Base-by-base conservation (phyloP, 2,329 filamentous ascomycete genomes). In the Cadophora luteo-olivacea region DNA sequence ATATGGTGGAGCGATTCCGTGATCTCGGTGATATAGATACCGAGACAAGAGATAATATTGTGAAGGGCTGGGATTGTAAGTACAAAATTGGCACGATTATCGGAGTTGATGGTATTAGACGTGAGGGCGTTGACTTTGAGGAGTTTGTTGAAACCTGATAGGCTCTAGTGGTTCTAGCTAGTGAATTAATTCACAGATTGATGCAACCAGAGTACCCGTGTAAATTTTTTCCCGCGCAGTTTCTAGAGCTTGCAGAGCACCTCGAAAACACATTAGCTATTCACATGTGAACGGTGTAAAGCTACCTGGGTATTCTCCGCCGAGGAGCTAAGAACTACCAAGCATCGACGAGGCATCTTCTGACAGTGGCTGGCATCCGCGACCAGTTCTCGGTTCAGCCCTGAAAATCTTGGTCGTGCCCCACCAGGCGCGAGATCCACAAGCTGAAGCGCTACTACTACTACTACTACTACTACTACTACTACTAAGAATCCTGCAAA, bases 71-170 rank as follows among this genome's bases (percentile, higher is more conserved):
- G 64, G 54, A 25, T 11, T 14, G 5, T 3, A 66, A 48, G 16
- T 66, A 66, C 33, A 61, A 61, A 45, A 38, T 55, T 33, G 62
- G 62, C 32, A 41, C 22, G 38, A 14, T 61, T 12, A 22, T 16
- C 6, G 64, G 54, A 16, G 38, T 66, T 32, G 64, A 66, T 66
- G 55, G 64, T 4, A 57, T 57, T 22, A n/a, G 51, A 11, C 38
- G 38, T 9, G 38, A 58, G 24, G 64, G 64, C n/a, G 64, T 66
- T 52, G 54, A 66, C 4, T 66, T 49, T 41, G 64, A 66, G n/a
- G 54, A 66, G 19, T 66, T 48, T 52, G 52, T 51, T 16, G 41
- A 66, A 3, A 25, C 9, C 32, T 61, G 19, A 49, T 7, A 22
- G 5, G 3, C 22, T 9, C 45, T 22, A 7, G 6, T 14, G 6